A percentile compares a stretch with the other conserved stretches of the same genome.
phyloP scores from a whole-genome alignment of 257 asterid genomes.

The Marsdenia floribunda region DNA sequence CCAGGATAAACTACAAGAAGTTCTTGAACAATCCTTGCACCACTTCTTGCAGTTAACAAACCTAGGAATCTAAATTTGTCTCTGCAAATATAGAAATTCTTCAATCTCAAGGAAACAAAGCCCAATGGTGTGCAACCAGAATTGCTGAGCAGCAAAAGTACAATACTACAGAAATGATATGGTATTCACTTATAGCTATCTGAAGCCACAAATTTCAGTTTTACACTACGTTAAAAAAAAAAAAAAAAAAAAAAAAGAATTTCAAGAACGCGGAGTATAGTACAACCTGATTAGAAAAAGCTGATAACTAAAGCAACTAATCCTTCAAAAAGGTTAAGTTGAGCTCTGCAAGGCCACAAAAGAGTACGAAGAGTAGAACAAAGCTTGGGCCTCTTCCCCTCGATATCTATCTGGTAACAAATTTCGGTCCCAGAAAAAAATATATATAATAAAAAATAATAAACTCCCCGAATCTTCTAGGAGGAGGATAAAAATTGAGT shows the following conservation, averaged over 20 bases:
- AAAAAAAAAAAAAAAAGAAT: not conserved
- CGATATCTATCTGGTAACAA: not conserved
- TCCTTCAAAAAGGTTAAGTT: not conserved
- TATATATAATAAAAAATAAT: not conserved
- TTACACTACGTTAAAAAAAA: too few relatives aligned
- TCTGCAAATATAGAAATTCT: not conserved
- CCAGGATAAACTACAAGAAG: conserved; percentile 2
- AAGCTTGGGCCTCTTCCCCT: not conserved
- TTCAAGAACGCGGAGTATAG: not conserved
- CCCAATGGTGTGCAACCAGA: not conserved
- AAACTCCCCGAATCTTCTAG: not conserved
- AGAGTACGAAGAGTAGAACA: not conserved
- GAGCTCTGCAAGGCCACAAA: conserved; percentile 1
- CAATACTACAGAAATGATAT: not conserved
- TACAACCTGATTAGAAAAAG: not conserved
- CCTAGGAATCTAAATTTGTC: not conserved
- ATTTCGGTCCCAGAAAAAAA: not conserved
- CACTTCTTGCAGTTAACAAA: not conserved
- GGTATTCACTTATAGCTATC: not conserved
- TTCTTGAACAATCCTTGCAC: not conserved
- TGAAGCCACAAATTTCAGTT: not conserved
- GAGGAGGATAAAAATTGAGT: conserved; percentile 34
- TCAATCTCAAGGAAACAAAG: not conserved
- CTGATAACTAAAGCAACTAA: not conserved
- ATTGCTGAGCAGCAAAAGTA: not conserved